Evolutionary conservation across 495 filamentous ascomycete species (phyloP), one percentile per base, ranked within the genome.

Genomic region (Penicillium longicatenatum): DNA sequence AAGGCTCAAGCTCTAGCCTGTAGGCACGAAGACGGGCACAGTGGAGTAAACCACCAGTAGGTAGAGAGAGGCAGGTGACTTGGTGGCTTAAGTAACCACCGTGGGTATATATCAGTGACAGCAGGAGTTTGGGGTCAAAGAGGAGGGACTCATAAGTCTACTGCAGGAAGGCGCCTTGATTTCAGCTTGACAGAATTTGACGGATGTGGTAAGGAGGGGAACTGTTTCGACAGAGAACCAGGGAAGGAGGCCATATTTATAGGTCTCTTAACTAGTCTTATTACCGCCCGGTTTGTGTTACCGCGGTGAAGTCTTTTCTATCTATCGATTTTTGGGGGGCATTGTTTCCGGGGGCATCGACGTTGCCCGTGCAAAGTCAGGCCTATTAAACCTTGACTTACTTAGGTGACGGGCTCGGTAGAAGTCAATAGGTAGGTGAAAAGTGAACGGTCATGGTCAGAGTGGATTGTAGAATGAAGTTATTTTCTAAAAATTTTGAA

Each of bases 1-100:
- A 45, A 45, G 43, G 43, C 43, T 45, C 22, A 45, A 16, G 43
- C 43, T 45, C 43, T 45, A 7, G 43, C 43, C 43, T 24, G 11
- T 11, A 45, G 43, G 17, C 43, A 45, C 43, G 17, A 45, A 45
- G 43, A 45, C 43, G 17, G 43, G 22, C 17, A 22, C 11, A 45
- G 22, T 45, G 22, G 43, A 45, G 16, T 45, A 16, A 45, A 45
- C 17, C 43, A 45, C 43, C 22, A 45, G 19, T 20, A 12, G 43
- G 17, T 45, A 45, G 43, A 45, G 43, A 24, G 17, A 24, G 43
- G 1, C 22, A 45, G 17, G 43, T 45, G 22, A 45, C 19, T 45
- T 24, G 17, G 43, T 45, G 43, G 43, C 43, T 45, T 45, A 6
- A 10, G 22, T 45, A 2, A 2, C 1, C 17, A 45, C 43, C 43